phyloP scores from a whole-genome alignment of 2,329 filamentous ascomycete species.

The Graphiopsis chlorocephala region DNA sequence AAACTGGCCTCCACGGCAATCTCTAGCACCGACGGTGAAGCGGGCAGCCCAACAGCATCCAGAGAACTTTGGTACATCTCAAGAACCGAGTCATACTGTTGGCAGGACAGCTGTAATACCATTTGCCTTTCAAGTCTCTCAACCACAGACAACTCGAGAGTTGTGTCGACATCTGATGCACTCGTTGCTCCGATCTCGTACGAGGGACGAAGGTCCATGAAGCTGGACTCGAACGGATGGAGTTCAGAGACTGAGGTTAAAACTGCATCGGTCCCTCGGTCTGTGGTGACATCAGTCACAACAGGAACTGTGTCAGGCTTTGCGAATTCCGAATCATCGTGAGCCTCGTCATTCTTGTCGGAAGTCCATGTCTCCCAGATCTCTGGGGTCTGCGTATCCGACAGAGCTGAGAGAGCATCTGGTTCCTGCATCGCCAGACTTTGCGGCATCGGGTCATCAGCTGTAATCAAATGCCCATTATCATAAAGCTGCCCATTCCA shows the following conservation, averaged over 20 bases:
- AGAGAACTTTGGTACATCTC: slow-evolving; percentile 25
- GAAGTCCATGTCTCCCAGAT: neutral
- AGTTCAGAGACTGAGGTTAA: neutral
- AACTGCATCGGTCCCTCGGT: neutral
- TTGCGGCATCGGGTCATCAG: neutral
- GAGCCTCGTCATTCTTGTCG: neutral
- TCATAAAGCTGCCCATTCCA: slow-evolving; percentile 10
- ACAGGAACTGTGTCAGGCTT: neutral
- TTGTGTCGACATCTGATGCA: neutral
- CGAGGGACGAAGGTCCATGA: neutral
- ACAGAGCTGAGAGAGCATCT: neutral
- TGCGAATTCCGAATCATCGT: neutral
- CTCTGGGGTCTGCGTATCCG: neutral
- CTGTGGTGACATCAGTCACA: neutral
- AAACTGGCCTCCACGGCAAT: slow-evolving; percentile 32
- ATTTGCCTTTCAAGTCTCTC: slow-evolving; percentile 23
- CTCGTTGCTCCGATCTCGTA: neutral
- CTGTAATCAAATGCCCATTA: neutral
- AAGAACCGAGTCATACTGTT: slow-evolving; percentile 24
- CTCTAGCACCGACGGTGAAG: slow-evolving; percentile 28
- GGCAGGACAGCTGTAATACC: slow-evolving; percentile 26
- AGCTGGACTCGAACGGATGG: neutral
- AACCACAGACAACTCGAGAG: neutral
- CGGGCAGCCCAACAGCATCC: slow-evolving; percentile 24
- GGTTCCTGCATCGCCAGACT: neutral